phyloP scores from a whole-genome alignment of 1,284 basidiomycete species.

The Ustilago vetiveriae region DNA sequence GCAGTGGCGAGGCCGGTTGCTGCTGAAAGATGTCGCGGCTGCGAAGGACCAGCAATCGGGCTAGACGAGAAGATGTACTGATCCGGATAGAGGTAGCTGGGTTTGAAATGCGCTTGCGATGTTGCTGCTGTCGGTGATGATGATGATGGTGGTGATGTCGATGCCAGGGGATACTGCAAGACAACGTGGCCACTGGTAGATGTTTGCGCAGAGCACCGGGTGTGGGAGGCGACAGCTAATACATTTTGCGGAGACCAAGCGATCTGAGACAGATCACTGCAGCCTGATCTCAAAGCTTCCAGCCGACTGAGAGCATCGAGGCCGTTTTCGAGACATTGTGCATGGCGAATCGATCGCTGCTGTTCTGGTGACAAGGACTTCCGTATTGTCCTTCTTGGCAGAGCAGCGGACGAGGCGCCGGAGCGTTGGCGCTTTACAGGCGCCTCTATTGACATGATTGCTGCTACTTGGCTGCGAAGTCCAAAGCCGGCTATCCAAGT shows the following conservation, averaged over 20 bases:
- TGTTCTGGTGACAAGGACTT: conserved; percentile 13
- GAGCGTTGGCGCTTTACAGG: conserved; percentile 27
- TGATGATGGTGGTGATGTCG: conserved; percentile 8
- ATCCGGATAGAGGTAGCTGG: conserved; percentile 25
- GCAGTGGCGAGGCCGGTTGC: neutral
- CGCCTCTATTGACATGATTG: conserved; percentile 26
- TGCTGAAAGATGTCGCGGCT: neutral
- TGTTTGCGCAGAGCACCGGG: conserved; percentile 7
- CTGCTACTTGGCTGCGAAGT: neutral
- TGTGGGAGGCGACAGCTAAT: conserved; percentile 31
- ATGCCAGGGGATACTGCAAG: conserved; percentile 20
- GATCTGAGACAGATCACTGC: conserved; percentile 15
- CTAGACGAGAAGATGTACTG: conserved; percentile 1
- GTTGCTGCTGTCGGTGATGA: no score
- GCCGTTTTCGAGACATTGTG: conserved; percentile 25
- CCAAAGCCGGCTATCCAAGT: no score
- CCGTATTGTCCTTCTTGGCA: neutral
- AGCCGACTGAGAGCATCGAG: conserved; percentile 19
- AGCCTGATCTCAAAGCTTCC: conserved; percentile 4
- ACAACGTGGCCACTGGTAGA: conserved; percentile 20
- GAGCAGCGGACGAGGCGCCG: neutral
- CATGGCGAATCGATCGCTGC: conserved; percentile 20
- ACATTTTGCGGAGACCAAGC: conserved; percentile 43
- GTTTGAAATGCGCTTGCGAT: no score
- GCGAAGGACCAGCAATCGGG: conserved; percentile 10